A percentile compares a stretch with the other conserved stretches of the same genome.
Evolutionary conservation across 176 grass and related monocot species (phyloP).

Genomic region (Avena sativa): DNA sequence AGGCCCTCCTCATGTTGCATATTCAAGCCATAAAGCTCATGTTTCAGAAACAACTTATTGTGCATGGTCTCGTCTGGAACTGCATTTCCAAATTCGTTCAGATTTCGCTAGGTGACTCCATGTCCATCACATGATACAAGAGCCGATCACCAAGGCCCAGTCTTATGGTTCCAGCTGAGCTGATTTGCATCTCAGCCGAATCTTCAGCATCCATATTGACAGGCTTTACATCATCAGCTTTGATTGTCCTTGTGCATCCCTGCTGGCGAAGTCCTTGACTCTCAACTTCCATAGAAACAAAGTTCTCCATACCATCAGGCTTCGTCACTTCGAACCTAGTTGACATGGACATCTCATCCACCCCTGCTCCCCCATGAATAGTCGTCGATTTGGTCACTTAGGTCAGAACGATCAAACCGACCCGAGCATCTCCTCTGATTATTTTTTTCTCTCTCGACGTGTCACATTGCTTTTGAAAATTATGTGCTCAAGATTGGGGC

Average conservation of each 20-base stretch:
- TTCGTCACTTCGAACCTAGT: too few species aligned
- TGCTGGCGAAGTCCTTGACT: too few species aligned
- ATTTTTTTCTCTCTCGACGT: too few species aligned
- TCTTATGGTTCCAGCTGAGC: background rate
- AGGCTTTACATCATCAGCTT: too few species aligned
- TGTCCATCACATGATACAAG: background rate
- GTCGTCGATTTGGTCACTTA: background rate
- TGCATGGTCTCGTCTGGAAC: background rate
- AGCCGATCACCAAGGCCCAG: background rate
- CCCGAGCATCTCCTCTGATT: too few species aligned
- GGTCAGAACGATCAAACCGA: background rate
- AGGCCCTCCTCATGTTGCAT: background rate
- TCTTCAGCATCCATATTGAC: too few species aligned
- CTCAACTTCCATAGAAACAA: too few species aligned
- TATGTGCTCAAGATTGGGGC: background rate
- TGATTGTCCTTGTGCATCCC: too few species aligned
- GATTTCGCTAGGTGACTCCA: background rate
- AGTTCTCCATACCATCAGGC: background rate
- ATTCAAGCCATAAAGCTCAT: background rate
- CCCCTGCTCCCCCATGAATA: background rate
- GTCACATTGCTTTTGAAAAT: background rate
- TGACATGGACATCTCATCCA: too few species aligned
- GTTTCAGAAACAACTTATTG: background rate
- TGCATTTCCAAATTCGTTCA: background rate
- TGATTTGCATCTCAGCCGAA: too few species aligned